Evolutionary conservation across 2,329 filamentous ascomycete species (phyloP).

Genomic region (Chrysosphaeria jannelii): DNA sequence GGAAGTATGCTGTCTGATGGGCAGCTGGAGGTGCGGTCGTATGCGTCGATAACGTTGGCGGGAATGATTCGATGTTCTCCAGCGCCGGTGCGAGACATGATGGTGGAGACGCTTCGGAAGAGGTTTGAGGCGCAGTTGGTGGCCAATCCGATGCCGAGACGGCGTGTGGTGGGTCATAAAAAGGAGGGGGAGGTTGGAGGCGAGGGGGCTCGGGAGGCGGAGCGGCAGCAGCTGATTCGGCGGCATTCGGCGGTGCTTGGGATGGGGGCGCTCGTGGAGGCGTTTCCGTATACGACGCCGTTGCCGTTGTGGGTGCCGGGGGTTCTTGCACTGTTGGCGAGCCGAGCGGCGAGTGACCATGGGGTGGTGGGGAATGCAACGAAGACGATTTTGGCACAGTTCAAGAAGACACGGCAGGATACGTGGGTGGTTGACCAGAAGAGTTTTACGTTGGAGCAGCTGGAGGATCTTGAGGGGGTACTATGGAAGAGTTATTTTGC

Average conservation of each 20-base stretch:
- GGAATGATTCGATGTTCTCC: constrained; percentile 97
- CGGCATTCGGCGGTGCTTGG: constrained; percentile 81
- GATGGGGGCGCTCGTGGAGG: constrained; percentile 69
- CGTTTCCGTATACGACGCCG: constrained; percentile 84
- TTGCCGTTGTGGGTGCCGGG: constrained; percentile 87
- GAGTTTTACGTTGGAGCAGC: constrained; percentile 70
- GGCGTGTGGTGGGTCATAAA: constrained; percentile 19
- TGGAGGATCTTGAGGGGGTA: constrained; percentile 86
- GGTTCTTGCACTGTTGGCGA: constrained; percentile 58
- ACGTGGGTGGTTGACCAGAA: constrained; percentile 96
- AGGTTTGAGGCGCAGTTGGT: constrained; percentile 53
- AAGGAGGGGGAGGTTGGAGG: neutral
- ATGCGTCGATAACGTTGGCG: constrained; percentile 72
- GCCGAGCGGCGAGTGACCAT: constrained; percentile 59
- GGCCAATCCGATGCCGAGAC: constrained; percentile 67
- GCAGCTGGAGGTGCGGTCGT: constrained; percentile 80
- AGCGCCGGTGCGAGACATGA: constrained; percentile 41
- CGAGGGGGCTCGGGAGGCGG: constrained; percentile 14
- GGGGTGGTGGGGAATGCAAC: constrained; percentile 89
- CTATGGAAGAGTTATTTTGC: constrained; percentile 99
- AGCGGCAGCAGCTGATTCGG: constrained; percentile 31
- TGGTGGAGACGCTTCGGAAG: constrained; percentile 43
- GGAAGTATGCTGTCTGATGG: constrained; percentile 77
- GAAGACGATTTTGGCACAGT: constrained; percentile 78
- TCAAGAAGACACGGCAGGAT: constrained; percentile 98